Base-by-base conservation (phyloP, 805 yeast species). In the Kuraishia hungarica region DNA sequence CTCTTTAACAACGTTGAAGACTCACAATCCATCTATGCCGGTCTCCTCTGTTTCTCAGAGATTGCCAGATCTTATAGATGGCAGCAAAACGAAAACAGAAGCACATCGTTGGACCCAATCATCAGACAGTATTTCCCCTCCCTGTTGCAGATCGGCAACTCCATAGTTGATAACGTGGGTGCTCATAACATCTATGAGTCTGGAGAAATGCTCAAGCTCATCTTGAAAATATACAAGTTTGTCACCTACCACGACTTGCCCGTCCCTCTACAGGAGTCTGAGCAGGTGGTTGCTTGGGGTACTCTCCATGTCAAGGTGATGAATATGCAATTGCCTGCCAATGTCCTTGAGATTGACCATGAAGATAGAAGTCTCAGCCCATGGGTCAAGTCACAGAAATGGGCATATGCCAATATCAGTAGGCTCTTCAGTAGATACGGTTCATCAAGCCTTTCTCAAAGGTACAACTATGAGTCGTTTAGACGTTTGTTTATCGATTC, bases 231-330 rank as follows among this genome's bases (percentile, higher is more conserved):
- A 54, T 91, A 84, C 73, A 93, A 93, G 67, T 88, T 87, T 67
- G 87, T 85, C 49, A 87, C 96, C 1, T 86, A 83, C 67, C 80
- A 78, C 62, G 97, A 91, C 65, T 71, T 93, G 53, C 97, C 98
- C 1, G 73, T 67, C 2, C 78, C 83, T 2, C 70, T 87, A 65
- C 84, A 89, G 74, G 70, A 74, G 50, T 62, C 73, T 55, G 80
- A 84, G 57, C 59, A 72, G 55, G 67, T 84, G 64, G 67, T 77
- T 47, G 73, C 80, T 20, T 92, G 97, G 96, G 86, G 89, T 2
- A 80, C 82, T 54, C 79, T 94, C 59, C 93, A 90, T 61, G 84
- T 89, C 48, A 74, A 77, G 10, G 79, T 88, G 4, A 81, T 89
- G 53, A 79, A 79, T 59, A 77, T 82, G 71, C 73, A 72, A 8